Evolutionary conservation across 805 yeast genomes (phyloP).

Genomic region (Saccharomycopsis sp.): DNA sequence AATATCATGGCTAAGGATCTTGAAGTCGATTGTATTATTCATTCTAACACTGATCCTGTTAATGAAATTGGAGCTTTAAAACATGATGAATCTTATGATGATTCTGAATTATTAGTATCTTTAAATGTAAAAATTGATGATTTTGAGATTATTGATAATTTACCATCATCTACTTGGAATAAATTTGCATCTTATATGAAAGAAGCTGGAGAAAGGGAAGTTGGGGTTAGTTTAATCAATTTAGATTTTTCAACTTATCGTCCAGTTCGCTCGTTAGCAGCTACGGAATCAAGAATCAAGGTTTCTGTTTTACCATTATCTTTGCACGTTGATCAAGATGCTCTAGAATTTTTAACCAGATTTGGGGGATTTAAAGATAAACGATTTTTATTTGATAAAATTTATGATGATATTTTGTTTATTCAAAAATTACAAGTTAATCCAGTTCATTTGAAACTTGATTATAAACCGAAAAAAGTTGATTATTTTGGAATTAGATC

Average conservation of each 20-base stretch:
- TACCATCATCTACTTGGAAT: slow-evolving; percentile 86
- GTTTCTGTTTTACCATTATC: slow-evolving; percentile 60
- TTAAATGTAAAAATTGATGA: slow-evolving; percentile 41
- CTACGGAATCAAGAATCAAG: slow-evolving; percentile 52
- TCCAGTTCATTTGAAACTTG: slow-evolving; percentile 54
- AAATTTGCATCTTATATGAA: slow-evolving; percentile 64
- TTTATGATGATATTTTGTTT: slow-evolving; percentile 52
- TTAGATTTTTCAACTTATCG: slow-evolving; percentile 46
- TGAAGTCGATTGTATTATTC: slow-evolving; percentile 34
- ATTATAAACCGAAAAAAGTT: slow-evolving; percentile 84
- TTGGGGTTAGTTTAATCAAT: slow-evolving; percentile 52
- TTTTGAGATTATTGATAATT: slow-evolving; percentile 60
- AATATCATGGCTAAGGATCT: slow-evolving; percentile 45
- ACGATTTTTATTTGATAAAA: slow-evolving; percentile 50
- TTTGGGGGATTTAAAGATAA: slow-evolving; percentile 73
- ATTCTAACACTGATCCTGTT: slow-evolving; percentile 38
- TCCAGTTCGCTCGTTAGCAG: slow-evolving; percentile 54
- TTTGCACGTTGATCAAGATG: slow-evolving; percentile 86
- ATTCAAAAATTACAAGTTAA: slow-evolving; percentile 59
- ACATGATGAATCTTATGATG: slow-evolving; percentile 20
- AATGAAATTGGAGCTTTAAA: slow-evolving; percentile 20
- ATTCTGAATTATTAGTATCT: slow-evolving; percentile 37
- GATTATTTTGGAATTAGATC: slow-evolving; percentile 79
- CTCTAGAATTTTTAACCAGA: slow-evolving; percentile 71
- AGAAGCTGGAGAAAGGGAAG: slow-evolving; percentile 60